Evolutionary conservation across 495 filamentous ascomycete species (phyloP), one percentile per base, ranked within the genome.

Genomic region (Geopyxis carbonaria): DNA sequence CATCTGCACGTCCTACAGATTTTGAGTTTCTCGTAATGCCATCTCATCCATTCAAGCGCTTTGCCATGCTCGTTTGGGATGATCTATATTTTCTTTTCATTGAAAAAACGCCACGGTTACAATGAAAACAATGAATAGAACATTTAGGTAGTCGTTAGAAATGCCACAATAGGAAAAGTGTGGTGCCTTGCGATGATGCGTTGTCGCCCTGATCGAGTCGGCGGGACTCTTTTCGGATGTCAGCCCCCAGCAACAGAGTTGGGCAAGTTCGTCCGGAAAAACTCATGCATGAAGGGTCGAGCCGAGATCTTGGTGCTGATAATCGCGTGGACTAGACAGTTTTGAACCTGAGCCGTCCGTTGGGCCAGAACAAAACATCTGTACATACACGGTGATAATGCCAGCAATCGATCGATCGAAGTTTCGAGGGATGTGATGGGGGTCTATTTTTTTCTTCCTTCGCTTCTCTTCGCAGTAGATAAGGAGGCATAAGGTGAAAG

Each of bases 241-340:
- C 13, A 25, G 36, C 36, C 23, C 23, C 23, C 30, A 28, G 11
- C 24, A 39, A 30, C 34, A n/a, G n/a, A n/a, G n/a, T n/a, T n/a
- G 34, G 34, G 22, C 30, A 39, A 25, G 36, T 39, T 39, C 36
- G 16, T 39, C 36, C 36, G 36, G 22, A 29, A 39, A 14, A 39
- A 14, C 8, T 9, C 28, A 6, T 29, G 24, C 23, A 34, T 15
- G 31, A 10, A 10, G 10, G 30, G 18, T 19, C 23, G 36, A 39
- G 24, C 9, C 18, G 36, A 39, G 36, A 39, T 39, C 36, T 19
- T 30, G 11, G 11, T 30, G 27, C 11, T n/a, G 27, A 11, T 30
- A 30, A n/a, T 15, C 33, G 33, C 33, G 18, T 36, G 18, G 33
- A 36, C 33, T 36, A 4, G 33, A 22, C 33, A 16, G n/a, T 36